Base-by-base conservation (phyloP, 2,329 filamentous ascomycete species). In the Neospermospora avenae region DNA sequence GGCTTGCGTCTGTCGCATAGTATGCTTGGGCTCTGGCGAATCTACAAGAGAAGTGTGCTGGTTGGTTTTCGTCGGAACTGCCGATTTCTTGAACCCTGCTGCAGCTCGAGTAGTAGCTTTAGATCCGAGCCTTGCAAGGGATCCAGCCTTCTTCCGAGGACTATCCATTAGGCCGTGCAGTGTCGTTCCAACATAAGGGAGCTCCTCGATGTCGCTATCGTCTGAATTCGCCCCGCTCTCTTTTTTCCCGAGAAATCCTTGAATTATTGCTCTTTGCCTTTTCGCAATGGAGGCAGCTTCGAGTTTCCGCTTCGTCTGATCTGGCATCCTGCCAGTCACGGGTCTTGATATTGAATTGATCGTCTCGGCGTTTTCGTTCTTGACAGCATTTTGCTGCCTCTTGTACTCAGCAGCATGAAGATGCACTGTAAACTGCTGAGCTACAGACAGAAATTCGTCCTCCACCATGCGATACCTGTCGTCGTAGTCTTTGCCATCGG, bases 401-500 rank as follows among this genome's bases (percentile, higher is more conserved):
- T 85, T 79, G 71, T 93, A 93, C 72, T 92, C 89, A 16, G 85
- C 88, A n/a, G 85, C 83, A 70, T 93, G 89, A 1, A 93, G 80
- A 72, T 92, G 89, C 4, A 82, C 81, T 0, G 90, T 93, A 73
- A 90, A 93, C 2, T 78, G 76, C 55, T 84, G 82, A 0, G 90
- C 90, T 0, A 85, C 83, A 16, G 81, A 76, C 20, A 88, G 75
- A 64, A 95, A 84, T 66, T 93, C 90, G 68, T 95, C 90, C 73
- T 93, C 90, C 0, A 95, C 90, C 88, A 93, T 93, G 68, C 89
- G 86, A 73, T 84, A 93, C 57, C 76, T 76, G 70, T 93, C 89
- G 71, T 95, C 90, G n/a, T 80, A 74, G 3, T 81, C 77, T n/a
- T 82, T 73, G 2, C 85, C 86, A 49, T 84, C 79, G 2, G 78